A percentile compares a stretch with the other conserved stretches of the same genome.
phyloP scores from a whole-genome alignment of 2,329 filamentous ascomycete genomes.

The Didymella lethalis region DNA sequence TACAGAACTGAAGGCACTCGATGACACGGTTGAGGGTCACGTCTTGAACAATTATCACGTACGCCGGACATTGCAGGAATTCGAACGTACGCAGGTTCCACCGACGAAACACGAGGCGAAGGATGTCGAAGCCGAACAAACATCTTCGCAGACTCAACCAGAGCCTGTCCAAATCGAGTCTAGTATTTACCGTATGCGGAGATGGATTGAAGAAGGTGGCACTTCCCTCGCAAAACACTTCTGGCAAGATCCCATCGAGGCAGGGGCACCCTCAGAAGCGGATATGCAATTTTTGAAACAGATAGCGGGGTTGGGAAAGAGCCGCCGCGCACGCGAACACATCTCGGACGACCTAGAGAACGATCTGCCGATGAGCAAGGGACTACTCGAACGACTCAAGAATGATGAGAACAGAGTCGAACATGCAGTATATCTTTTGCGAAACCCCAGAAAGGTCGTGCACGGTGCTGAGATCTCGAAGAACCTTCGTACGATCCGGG shows the following conservation, averaged over 20 bases:
- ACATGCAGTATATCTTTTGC: conserved; percentile 12
- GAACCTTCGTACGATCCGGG: conserved; percentile 8
- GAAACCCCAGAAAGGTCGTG: conserved; percentile 4
- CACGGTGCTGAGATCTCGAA: conserved; percentile 9
- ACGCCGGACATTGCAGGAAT: conserved; percentile 36
- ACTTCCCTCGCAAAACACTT: conserved; percentile 39
- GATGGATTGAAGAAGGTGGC: conserved; percentile 40
- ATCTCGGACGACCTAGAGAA: conserved; percentile 37
- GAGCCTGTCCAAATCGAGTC: conserved; percentile 28
- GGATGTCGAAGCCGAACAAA: background rate
- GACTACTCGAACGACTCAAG: conserved; percentile 37
- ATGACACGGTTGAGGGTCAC: conserved; percentile 36
- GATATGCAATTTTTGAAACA: conserved; percentile 33
- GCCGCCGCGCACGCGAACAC: conserved; percentile 32
- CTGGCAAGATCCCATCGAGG: conserved; percentile 44
- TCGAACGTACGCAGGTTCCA: conserved; percentile 23
- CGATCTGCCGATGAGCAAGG: conserved; percentile 39
- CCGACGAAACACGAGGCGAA: background rate
- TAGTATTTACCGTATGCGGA: conserved; percentile 41
- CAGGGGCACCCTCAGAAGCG: conserved; percentile 33
- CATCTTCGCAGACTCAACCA: background rate
- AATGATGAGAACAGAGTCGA: conserved; percentile 33
- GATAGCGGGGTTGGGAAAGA: conserved; percentile 30
- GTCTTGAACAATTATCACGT: conserved; percentile 42
- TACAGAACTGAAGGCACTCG: conserved; percentile 24